These are phyloP conservation scores for Baeospora myosura DNA, from an alignment of 1,284 basidiomycete genomes.

Conservation along the genomic window DNA sequence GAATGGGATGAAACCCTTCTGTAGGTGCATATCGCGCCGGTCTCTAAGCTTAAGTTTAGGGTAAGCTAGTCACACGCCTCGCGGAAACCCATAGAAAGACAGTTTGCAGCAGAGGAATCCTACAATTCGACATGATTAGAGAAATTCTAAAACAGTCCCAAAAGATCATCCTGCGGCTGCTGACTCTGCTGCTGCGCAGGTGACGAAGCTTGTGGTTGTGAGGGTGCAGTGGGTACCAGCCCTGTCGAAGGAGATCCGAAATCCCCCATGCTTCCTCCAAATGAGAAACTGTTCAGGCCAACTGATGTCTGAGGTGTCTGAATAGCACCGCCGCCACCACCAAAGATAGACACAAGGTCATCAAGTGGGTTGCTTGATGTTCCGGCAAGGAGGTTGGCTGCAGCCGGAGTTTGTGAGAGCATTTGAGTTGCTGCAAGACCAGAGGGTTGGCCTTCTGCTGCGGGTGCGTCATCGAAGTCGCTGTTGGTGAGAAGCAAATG, in stretches of 20 bases:
- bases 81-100: no score
- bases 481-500: slow-evolving; percentile 16
- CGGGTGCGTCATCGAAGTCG: slow-evolving; percentile 78
- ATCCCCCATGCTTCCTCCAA: slow-evolving; percentile 13
- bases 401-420: slow-evolving; percentile 63
- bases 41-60: no score
- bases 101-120: no score
- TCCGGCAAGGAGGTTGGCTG: slow-evolving; percentile 60
- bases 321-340: slow-evolving; percentile 23
- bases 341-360: slow-evolving; percentile 86
- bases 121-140: no score
- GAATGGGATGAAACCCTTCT: no score
- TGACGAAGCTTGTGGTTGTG: slow-evolving; percentile 10
- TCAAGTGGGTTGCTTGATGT: slow-evolving; percentile 82
- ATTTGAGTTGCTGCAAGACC: slow-evolving; percentile 71
- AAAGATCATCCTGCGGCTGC: slow-evolving; percentile 36
- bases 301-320: slow-evolving; percentile 18
- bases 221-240: slow-evolving; percentile 15
- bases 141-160: slow-evolving; percentile 38
- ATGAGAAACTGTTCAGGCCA: slow-evolving; percentile 13
- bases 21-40: no score
- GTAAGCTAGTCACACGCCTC: no score
- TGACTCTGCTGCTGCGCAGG: slow-evolving; percentile 18
- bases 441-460: slow-evolving; percentile 52
- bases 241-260: slow-evolving; percentile 17